Evolutionary conservation across 805 yeast species (phyloP), one percentile per base, ranked within the genome.

Genomic region (Lachancea dasiensis): DNA sequence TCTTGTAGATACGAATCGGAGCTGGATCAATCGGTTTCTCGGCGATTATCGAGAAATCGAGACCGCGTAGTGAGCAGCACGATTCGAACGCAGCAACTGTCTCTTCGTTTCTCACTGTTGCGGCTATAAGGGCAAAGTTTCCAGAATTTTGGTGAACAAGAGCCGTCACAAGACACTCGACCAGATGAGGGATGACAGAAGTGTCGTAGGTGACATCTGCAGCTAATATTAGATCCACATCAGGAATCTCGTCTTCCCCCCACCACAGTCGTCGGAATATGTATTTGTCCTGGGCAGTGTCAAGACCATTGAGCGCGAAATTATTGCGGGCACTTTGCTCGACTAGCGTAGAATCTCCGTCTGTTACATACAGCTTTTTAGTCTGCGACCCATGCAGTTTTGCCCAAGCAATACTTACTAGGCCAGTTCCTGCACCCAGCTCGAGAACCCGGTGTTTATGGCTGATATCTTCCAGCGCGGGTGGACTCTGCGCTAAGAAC

Each of bases 131-230:
- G 2, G 70, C 73, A 13, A 29, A 8, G 8, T 24, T n/a, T 3
- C 43, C 34, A 11, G 39, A 13, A 4, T 28, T 40, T 5, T 17
- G 24, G 10, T 30, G 25, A 14, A 11, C 13, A 9, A 45, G 35
- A 3, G 40, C 31, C 13, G 36, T 22, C 3, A 28, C 28, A 11
- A 59, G 27, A 16, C 65, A 49, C 21, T 44, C 45, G n/a, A 34
- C 36, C 27, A 89, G 65, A 17, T 61, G 61, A 0, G 78, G 77
- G 15, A 86, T 67, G 3, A 77, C 67, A 3, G 71, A 62, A 2
- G 76, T 55, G 51, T 89, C 97, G 58, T 84, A 89, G 0, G 95
- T 86, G 10, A 89, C 86, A 58, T 89, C 97, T 0, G 96, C 92
- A 0, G 89, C 95, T 3, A 86, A 52, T 0, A 86, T 62, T 1